Percentiles rank a stretch among this genome's conserved stretches.
phyloP scores from a whole-genome alignment of 1,284 basidiomycete genomes.

The Singerocomus rubriflavus region DNA sequence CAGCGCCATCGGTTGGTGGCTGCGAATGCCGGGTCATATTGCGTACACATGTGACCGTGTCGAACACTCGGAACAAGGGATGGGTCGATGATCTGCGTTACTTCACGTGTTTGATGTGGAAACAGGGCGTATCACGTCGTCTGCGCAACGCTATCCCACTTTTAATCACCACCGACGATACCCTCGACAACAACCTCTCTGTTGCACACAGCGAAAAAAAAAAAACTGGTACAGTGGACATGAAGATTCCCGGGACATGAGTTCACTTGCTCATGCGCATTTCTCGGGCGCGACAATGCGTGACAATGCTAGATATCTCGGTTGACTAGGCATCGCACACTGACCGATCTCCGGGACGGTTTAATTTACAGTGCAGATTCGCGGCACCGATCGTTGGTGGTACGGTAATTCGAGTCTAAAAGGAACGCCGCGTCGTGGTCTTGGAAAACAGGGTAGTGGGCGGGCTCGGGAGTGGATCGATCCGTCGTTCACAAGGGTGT shows the following conservation, averaged over 20 bases:
- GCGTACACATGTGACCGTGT: no score
- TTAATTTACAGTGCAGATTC: not conserved
- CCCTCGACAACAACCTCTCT: not conserved
- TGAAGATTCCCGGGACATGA: no score
- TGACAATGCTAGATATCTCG: not conserved
- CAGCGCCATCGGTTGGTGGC: no score
- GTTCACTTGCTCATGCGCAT: not conserved
- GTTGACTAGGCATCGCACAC: no score
- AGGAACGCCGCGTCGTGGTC: not conserved
- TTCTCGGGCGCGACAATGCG: not conserved
- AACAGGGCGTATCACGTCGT: not conserved
- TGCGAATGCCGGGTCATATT: not conserved
- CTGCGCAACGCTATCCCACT: not conserved
- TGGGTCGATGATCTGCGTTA: not conserved
- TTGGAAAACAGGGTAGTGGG: no score
- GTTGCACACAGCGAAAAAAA: no score
- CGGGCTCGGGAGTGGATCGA: no score
- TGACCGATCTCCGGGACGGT: not conserved
- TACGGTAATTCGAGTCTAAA: not conserved
- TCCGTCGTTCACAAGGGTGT: no score
- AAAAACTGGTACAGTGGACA: no score
- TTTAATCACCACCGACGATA: not conserved
- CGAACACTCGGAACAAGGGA: no score
- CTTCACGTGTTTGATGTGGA: slow-evolving; percentile 4
- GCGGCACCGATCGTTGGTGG: not conserved